Base-by-base conservation (phyloP, 2,329 filamentous ascomycete genomes). In the Nothopassalora personata region DNA sequence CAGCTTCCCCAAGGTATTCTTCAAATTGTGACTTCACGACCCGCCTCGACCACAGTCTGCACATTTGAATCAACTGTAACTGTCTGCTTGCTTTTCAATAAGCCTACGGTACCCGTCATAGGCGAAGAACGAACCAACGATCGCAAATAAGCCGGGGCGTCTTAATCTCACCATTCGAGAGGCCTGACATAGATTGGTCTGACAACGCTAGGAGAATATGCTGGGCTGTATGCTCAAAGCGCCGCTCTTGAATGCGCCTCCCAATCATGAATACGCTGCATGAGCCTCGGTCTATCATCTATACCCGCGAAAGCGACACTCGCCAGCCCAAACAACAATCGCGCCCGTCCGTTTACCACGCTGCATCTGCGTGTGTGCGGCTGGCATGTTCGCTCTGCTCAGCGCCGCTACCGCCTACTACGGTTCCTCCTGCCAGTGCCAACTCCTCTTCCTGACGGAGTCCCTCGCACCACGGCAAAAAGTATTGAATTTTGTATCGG, bases 81-180 rank as follows among this genome's bases (percentile, higher is more conserved):
- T 58, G 56, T 58, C 46, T 50, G 56, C 56, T 58, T 53, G 43
- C 28, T 49, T 48, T 28, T n/a, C 51, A n/a, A 58, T 58, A 48
- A 58, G 56, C 51, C 39, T 43, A 58, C 56, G 56, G 56, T 58
- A 58, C 30, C 53, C 34, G 56, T 58, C 56, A 54, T 27, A 54
- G 56, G 56, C 56, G 56, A 30, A 58, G 56, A 58, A 58, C 50
- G 45, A 58, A 50, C 47, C 55, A 54, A 49, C 56, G 56, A 58
- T 58, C 56, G 36, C 56, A 58, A 58, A 58, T 58, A 58, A 58
- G 56, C 56, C 56, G 56, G 56, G 46, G 56, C 56, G 51, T 50
- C 51, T 53, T 43, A 30, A 49, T 31, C 15, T 36, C 15, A 18
- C 48, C 28, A 45, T 58, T 34, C 43, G 33, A 39, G 46, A 30